These are phyloP conservation scores for Vanrija sp. DNA, from an alignment of 1,284 basidiomycete species.

Conservation along the genomic window DNA sequence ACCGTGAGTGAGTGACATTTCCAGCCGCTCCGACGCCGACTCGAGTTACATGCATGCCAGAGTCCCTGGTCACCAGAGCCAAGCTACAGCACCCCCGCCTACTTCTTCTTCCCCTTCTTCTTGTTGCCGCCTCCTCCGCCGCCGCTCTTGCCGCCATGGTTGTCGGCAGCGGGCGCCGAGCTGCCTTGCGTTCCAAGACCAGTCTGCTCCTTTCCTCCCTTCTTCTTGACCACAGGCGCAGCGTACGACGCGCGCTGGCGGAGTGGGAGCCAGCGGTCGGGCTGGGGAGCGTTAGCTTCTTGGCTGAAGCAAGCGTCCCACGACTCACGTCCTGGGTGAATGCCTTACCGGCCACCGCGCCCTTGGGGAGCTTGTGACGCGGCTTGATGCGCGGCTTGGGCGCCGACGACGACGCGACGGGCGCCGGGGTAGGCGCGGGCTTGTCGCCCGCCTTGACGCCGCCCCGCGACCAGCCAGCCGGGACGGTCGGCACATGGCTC, in stretches of 20 bases:
- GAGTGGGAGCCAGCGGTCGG: constrained; percentile 48
- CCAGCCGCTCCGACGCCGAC: too few species aligned
- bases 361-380: constrained; percentile 45
- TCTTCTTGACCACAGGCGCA: constrained; percentile 43
- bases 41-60: too few species aligned
- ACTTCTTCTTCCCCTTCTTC: constrained; percentile 23
- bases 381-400: constrained; percentile 25
- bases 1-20: too few species aligned
- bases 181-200: constrained; percentile 15
- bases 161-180: neutral
- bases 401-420: constrained; percentile 2
- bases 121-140: constrained; percentile 10
- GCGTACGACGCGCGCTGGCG: constrained; percentile 38
- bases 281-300: constrained; percentile 21
- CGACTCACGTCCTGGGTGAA: constrained; percentile 45
- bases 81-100: neutral
- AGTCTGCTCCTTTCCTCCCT: constrained; percentile 42
- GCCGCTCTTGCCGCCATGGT: neutral
- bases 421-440: constrained; percentile 1
- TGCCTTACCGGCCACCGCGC: constrained; percentile 32
- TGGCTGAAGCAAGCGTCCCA: neutral
- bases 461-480: constrained; percentile 34
- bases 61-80: too few species aligned
- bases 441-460: neutral
- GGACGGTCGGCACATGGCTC: constrained; percentile 36